Evolutionary conservation across 116 monocot species (phyloP).

Genomic region (Dioscorea cayenensis): DNA sequence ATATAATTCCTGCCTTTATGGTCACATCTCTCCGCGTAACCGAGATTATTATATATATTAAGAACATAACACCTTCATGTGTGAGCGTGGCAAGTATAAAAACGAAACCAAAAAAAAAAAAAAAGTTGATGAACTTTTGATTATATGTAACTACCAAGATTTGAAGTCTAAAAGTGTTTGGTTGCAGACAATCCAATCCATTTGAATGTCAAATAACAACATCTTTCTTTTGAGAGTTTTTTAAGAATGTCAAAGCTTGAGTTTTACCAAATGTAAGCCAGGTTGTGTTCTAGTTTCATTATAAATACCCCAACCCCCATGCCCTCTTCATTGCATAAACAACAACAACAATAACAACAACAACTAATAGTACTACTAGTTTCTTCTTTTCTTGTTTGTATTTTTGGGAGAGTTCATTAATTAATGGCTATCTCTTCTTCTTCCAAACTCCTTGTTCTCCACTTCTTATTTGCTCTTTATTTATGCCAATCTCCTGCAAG

Average conservation of each 20-base stretch:
- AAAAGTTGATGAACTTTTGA: constrained; percentile 1
- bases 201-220: constrained; percentile 8
- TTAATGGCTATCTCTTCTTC: constrained; percentile 5
- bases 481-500: constrained; percentile 2
- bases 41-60: background rate
- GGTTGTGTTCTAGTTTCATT: background rate
- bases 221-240: background rate
- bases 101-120: too few species aligned
- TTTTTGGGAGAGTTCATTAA: background rate
- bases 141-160: background rate
- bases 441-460: background rate
- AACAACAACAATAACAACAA: too few species aligned
- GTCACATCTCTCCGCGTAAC: too few species aligned
- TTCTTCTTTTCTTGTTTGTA: constrained; percentile 1
- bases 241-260: background rate
- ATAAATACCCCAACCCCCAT: constrained; percentile 11
- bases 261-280: background rate
- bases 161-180: constrained; percentile 8
- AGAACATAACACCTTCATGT: background rate
- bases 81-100: background rate
- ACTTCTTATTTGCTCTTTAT: background rate
- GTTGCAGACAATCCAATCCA: background rate
- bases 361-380: background rate
- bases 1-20: too few species aligned
- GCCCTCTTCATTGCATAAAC: background rate